Percentiles rank a stretch among this genome's conserved stretches.
Evolutionary conservation across 2,329 filamentous ascomycete genomes (phyloP).

Genomic region (Claviceps citrina): DNA sequence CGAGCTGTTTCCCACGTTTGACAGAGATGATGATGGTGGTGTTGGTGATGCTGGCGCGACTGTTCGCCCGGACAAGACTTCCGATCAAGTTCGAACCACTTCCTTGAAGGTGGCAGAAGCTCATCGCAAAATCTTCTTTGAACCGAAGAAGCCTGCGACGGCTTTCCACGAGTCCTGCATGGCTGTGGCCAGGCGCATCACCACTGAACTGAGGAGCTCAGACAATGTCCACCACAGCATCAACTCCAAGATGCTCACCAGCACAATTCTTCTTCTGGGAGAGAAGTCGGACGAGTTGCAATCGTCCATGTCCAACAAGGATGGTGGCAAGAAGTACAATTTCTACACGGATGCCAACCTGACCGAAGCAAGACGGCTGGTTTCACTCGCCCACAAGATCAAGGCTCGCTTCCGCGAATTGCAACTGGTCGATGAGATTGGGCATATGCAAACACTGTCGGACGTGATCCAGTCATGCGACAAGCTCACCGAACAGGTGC

Average conservation of each 20-base stretch:
- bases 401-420: constrained; percentile 60
- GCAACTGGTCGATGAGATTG: constrained; percentile 47
- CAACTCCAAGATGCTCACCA: constrained; percentile 46
- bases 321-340: constrained; percentile 43
- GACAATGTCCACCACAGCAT: constrained; percentile 19
- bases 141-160: constrained; percentile 22
- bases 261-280: constrained; percentile 48
- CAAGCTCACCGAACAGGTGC: constrained; percentile 57
- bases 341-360: constrained; percentile 80
- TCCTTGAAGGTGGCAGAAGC: constrained; percentile 46
- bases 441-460: constrained; percentile 57
- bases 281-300: constrained; percentile 36
- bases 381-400: constrained; percentile 52
- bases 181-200: constrained; percentile 25
- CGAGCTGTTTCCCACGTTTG: constrained; percentile 67
- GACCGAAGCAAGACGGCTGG: constrained; percentile 57
- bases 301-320: constrained; percentile 19
- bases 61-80: constrained; percentile 16
- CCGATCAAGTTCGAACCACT: constrained; percentile 33
- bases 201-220: constrained; percentile 14
- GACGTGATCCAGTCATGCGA: constrained; percentile 66
- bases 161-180: constrained; percentile 31
- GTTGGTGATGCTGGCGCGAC: constrained; percentile 15
- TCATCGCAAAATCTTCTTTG: constrained; percentile 40
- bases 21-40: constrained; percentile 23